A percentile compares a stretch with the other conserved stretches of the same genome.
Conservation (phyloP, 2,329 filamentous ascomycete genomes). For the Monosporascus ibericus region DNA sequence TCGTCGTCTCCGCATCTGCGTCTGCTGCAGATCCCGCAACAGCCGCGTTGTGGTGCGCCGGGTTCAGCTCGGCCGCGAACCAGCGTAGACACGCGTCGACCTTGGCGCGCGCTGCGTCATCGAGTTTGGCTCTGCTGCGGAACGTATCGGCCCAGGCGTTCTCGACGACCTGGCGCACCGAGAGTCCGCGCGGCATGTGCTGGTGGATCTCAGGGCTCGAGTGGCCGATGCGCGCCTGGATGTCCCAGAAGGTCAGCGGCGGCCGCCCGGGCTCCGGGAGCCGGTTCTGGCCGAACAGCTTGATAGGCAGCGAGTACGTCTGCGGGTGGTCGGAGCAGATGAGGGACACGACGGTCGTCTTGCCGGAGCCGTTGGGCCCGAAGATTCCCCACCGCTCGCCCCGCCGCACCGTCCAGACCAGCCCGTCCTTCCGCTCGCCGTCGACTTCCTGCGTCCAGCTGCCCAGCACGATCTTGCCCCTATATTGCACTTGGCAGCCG, state of each 20-base stretch:
- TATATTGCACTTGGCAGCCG: slow-evolving; percentile 77
- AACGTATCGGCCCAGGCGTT: slow-evolving; percentile 91
- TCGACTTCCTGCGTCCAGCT: slow-evolving; percentile 63
- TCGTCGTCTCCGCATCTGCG: slow-evolving; percentile 1
- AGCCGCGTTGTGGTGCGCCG: slow-evolving; percentile 23
- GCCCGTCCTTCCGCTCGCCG: slow-evolving; percentile 49
- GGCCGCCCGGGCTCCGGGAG: slow-evolving; percentile 64
- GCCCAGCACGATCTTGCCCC: slow-evolving; percentile 69
- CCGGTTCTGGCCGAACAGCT: slow-evolving; percentile 75
- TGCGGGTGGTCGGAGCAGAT: slow-evolving; percentile 96
- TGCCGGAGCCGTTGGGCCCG: slow-evolving; percentile 89
- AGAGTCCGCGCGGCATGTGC: slow-evolving; percentile 77
- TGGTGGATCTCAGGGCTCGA: slow-evolving; percentile 91
- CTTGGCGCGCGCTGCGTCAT: slow-evolving; percentile 46
- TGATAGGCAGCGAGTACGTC: slow-evolving; percentile 82
- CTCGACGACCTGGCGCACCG: slow-evolving; percentile 68
- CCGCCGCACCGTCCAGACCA: slow-evolving; percentile 76
- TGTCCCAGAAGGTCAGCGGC: slow-evolving; percentile 85
- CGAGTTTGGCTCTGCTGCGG: slow-evolving; percentile 60
- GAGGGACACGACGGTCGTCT: slow-evolving; percentile 88
- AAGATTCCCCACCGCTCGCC: slow-evolving; percentile 91
- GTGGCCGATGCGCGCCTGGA: slow-evolving; percentile 85
- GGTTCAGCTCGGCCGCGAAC: slow-evolving; percentile 76
- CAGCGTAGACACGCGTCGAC: slow-evolving; percentile 67
- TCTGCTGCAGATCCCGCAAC: slow-evolving; percentile 17